These are phyloP conservation scores for Suhomyces terraborum DNA, from an alignment of 1,139 yeast genomes.

Conservation along the genomic window DNA sequence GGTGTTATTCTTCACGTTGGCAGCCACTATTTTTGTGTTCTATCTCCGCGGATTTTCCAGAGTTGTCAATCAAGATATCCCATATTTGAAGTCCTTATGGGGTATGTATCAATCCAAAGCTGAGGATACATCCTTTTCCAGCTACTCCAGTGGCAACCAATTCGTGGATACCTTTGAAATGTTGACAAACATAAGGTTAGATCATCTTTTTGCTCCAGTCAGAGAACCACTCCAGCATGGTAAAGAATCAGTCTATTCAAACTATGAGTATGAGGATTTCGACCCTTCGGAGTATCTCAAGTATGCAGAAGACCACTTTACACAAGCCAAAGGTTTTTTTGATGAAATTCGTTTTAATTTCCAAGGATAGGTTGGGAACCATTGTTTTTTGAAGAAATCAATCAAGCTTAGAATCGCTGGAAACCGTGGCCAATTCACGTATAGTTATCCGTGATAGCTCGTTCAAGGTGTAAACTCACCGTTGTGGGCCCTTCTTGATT, in stretches of 20 bases:
- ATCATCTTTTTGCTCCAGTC: constrained; percentile 6
- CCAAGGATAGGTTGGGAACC: no score
- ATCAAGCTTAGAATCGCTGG: no score
- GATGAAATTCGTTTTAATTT: not conserved
- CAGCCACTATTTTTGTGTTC: constrained; percentile 15
- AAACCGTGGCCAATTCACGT: no score
- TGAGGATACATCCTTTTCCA: not conserved
- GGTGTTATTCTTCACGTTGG: constrained; percentile 15
- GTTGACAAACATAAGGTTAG: constrained; percentile 4
- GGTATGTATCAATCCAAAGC: not conserved
- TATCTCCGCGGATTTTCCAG: constrained; percentile 22
- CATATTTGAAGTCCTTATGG: constrained; percentile 9
- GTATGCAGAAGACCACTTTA: constrained; percentile 23
- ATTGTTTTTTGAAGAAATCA: no score
- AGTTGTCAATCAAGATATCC: constrained; percentile 17
- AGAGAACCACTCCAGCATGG: constrained; percentile 6
- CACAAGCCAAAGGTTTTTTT: constrained; percentile 15
- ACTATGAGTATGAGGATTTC: constrained; percentile 1
- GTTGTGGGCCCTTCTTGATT: no score
- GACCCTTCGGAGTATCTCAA: constrained; percentile 19
- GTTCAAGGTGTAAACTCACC: no score
- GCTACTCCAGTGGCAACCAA: not conserved
- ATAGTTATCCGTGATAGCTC: no score
- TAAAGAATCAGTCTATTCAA: not conserved
- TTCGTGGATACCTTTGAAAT: constrained; percentile 1